These are phyloP conservation scores for Dothideomycetes sp. DNA, from an alignment of 2,329 filamentous ascomycete species.

Conservation along the genomic window DNA sequence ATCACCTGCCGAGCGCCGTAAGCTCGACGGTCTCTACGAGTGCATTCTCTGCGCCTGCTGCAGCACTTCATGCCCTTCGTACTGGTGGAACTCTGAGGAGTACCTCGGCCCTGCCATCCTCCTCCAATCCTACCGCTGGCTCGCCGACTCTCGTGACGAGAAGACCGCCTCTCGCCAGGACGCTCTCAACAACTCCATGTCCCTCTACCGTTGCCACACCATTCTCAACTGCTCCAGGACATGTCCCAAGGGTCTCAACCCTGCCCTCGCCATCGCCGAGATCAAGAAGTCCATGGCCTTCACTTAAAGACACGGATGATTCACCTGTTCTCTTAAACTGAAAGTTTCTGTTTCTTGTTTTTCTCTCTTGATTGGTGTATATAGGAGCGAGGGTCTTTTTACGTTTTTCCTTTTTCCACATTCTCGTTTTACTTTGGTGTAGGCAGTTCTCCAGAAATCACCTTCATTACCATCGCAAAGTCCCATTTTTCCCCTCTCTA, in stretches of 20 bases:
- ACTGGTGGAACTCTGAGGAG: slow-evolving; percentile 99
- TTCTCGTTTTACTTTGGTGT: no score
- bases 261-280: slow-evolving; percentile 87
- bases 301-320: no score
- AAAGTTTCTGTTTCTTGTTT: no score
- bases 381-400: no score
- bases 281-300: slow-evolving; percentile 95
- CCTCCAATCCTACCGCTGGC: slow-evolving; percentile 95
- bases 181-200: slow-evolving; percentile 96
- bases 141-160: slow-evolving; percentile 91
- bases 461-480: no score
- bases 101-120: slow-evolving; percentile 96
- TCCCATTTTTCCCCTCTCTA: no score
- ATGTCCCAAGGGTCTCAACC: slow-evolving; percentile 97
- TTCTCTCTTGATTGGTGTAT: no score
- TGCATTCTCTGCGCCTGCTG: slow-evolving; percentile 99
- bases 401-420: no score
- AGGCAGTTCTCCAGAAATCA: no score
- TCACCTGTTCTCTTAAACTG: no score
- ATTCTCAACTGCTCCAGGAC: slow-evolving; percentile 98
- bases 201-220: slow-evolving; percentile 96
- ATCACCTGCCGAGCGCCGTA: slow-evolving; percentile 82
- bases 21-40: slow-evolving; percentile 96
- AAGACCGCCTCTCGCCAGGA: slow-evolving; percentile 78
- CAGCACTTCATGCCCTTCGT: slow-evolving; percentile 97